Conservation (phyloP, 345 rosid genomes). For the Trapa bicornis region DNA sequence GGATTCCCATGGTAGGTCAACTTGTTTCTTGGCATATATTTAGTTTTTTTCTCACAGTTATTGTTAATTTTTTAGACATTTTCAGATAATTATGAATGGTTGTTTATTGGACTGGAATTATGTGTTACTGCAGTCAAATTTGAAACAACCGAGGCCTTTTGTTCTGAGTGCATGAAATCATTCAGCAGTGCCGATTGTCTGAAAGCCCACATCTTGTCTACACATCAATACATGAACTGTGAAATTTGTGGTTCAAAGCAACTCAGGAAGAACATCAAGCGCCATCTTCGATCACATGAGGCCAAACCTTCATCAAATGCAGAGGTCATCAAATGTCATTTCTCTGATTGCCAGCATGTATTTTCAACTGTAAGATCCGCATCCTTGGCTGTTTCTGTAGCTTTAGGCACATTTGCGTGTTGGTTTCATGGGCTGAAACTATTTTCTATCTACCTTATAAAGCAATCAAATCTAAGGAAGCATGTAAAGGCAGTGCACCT, state of each 20-base stretch:
- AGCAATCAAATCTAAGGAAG: slow-evolving; percentile 59
- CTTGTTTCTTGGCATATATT: neutral
- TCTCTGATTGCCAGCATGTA: slow-evolving; percentile 42
- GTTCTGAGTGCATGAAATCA: slow-evolving; percentile 73
- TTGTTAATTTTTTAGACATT: neutral
- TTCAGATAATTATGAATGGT: neutral
- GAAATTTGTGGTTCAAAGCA: slow-evolving; percentile 54
- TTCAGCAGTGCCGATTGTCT: slow-evolving; percentile 68
- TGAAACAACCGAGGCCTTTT: slow-evolving; percentile 59
- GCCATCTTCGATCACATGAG: slow-evolving; percentile 65
- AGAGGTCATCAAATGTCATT: slow-evolving; percentile 39
- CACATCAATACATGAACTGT: slow-evolving; percentile 51
- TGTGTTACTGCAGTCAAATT: slow-evolving; percentile 45
- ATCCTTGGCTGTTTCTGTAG: neutral
- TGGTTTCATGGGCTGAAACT: neutral
- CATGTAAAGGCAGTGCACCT: slow-evolving; percentile 67
- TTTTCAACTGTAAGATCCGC: slow-evolving; percentile 49
- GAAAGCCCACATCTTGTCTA: slow-evolving; percentile 43
- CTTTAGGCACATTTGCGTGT: neutral
- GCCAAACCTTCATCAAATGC: slow-evolving; percentile 16
- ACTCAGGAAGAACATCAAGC: slow-evolving; percentile 60
- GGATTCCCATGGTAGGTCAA: slow-evolving; percentile 55
- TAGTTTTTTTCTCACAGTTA: no score
- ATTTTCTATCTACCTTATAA: neutral
- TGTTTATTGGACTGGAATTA: neutral